A percentile compares a stretch with the other conserved stretches of the same genome.
These are phyloP conservation scores for Coemansia aciculifera DNA, from an alignment of 192 early-diverging fungal species.

Conservation along the genomic window DNA sequence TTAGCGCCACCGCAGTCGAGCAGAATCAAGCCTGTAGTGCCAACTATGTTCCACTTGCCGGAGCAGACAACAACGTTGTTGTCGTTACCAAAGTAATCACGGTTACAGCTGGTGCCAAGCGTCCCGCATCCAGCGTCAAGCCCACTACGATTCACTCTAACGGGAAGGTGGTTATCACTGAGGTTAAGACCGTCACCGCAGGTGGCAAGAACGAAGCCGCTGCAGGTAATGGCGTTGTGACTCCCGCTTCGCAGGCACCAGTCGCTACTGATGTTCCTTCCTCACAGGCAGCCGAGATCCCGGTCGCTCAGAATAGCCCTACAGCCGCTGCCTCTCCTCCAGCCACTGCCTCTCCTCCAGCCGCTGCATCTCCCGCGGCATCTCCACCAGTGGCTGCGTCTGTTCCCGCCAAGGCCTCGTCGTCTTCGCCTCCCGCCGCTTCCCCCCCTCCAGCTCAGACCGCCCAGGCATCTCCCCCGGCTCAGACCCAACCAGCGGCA, in stretches of 20 bases:
- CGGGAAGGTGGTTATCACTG: conserved; percentile 22
- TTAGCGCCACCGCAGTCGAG: not conserved
- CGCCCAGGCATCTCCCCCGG: not conserved
- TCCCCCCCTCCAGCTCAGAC: not conserved
- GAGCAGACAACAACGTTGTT: not conserved
- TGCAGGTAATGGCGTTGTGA: not conserved
- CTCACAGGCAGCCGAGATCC: not conserved
- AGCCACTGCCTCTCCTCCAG: not conserved
- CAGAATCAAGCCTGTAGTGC: not conserved
- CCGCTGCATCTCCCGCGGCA: not conserved
- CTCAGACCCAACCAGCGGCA: not conserved
- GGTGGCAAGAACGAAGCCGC: not conserved
- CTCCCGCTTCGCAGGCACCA: not conserved
- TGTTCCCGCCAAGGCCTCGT: not conserved
- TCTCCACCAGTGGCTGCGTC: not conserved
- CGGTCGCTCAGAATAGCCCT: not conserved
- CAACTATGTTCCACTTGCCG: not conserved
- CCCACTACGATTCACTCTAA: not conserved
- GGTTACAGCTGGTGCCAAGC: not conserved
- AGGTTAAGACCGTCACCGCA: conserved; percentile 32
- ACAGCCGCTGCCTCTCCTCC: not conserved
- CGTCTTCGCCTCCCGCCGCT: not conserved
- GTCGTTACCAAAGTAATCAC: not conserved
- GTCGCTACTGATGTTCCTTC: not conserved
- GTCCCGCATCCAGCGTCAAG: not conserved